Evolutionary conservation across 2,329 filamentous ascomycete genomes (phyloP).

Genomic region (Sordariomycetes sp.): DNA sequence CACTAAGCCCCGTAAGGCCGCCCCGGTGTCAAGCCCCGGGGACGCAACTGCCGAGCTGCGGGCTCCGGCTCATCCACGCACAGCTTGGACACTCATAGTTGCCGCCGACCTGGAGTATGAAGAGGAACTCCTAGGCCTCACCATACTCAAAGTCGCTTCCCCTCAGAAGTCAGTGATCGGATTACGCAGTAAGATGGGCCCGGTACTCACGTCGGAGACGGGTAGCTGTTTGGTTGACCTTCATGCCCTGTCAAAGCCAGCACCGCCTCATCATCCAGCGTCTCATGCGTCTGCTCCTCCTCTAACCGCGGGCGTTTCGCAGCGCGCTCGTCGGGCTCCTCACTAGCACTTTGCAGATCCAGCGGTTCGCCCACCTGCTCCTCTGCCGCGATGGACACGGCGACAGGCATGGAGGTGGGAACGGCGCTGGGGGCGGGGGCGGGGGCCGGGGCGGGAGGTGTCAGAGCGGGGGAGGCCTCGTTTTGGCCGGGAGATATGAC

Average conservation of each 20-base stretch:
- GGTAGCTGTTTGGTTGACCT: conserved; percentile 10
- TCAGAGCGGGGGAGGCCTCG: neutral
- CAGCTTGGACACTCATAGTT: neutral
- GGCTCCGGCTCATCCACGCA: neutral
- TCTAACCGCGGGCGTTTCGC: conserved; percentile 30
- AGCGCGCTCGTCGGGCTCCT: conserved; percentile 17
- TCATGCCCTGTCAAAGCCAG: conserved; percentile 26
- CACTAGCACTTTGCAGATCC: neutral
- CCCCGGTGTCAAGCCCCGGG: too few relatives aligned
- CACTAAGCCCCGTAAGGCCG: too few relatives aligned
- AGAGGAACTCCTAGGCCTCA: conserved; percentile 20
- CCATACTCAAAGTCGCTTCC: conserved; percentile 25
- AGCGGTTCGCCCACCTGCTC: conserved; percentile 8
- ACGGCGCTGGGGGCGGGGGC: neutral
- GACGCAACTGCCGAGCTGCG: too few relatives aligned
- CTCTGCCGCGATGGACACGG: neutral
- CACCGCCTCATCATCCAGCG: conserved; percentile 36
- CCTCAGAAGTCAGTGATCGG: neutral
- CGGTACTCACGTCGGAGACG: conserved; percentile 16
- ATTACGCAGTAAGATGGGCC: neutral
- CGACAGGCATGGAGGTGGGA: neutral
- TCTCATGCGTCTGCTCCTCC: conserved; percentile 18
- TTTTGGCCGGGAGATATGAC: conserved; percentile 5
- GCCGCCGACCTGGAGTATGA: neutral
- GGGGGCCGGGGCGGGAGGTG: neutral